These are phyloP conservation scores for Micractinium sp. DNA, from an alignment of 139 green algal genomes.

Conservation along the genomic window DNA sequence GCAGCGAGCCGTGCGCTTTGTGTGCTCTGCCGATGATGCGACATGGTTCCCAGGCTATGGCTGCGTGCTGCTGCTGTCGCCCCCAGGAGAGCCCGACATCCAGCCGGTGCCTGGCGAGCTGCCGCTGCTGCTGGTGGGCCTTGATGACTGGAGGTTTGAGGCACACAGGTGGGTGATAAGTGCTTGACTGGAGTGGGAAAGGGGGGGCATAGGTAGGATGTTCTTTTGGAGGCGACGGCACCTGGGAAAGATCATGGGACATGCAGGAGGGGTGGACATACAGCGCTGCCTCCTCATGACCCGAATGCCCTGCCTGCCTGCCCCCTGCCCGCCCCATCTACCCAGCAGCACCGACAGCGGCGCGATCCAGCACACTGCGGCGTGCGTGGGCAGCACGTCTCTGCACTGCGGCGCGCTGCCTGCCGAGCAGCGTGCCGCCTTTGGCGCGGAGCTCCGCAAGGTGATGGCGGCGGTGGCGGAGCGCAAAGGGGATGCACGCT, in stretches of 20 bases:
- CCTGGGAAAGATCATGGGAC: not conserved
- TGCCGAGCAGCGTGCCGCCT: not conserved
- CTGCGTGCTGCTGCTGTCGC: not conserved
- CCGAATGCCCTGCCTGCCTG: not conserved
- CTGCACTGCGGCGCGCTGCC: constrained; percentile 8
- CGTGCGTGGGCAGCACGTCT: not conserved
- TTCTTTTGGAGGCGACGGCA: not conserved
- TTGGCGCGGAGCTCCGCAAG: not conserved
- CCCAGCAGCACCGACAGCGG: constrained; percentile 1
- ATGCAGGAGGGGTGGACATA: not conserved
- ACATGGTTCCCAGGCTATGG: constrained; percentile 1
- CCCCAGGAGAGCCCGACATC: constrained; percentile 14
- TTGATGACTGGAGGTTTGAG: constrained; percentile 35
- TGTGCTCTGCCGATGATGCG: no score
- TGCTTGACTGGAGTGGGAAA: not conserved
- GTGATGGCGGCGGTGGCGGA: not conserved
- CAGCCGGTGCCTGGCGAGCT: not conserved
- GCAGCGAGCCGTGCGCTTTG: not conserved
- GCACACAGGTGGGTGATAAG: constrained; percentile 7
- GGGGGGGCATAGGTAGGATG: no score
- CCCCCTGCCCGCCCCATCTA: no score
- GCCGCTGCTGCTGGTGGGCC: constrained; percentile 10
- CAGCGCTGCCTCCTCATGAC: not conserved
- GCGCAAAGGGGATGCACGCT: not conserved
- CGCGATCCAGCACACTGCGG: constrained; percentile 3